A percentile compares a stretch with the other conserved stretches of the same genome.
Evolutionary conservation across 2,329 filamentous ascomycete genomes (phyloP).

Genomic region (Allantophomopsis cytisporea): DNA sequence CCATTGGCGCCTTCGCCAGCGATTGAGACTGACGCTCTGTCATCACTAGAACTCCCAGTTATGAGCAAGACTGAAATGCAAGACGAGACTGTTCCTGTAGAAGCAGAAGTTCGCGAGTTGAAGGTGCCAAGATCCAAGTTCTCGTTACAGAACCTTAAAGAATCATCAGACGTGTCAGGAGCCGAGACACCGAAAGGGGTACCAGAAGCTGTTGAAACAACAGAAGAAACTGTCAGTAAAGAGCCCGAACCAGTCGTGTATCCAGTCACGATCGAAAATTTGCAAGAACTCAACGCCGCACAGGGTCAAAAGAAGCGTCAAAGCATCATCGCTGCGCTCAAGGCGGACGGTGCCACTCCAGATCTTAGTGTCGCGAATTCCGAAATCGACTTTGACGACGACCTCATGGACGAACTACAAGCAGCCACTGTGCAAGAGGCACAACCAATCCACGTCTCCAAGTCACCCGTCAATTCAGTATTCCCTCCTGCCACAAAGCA

Average conservation of each 20-base stretch:
- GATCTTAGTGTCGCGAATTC: constrained; percentile 19
- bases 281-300: too few relatives aligned
- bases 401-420: constrained; percentile 73
- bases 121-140: constrained; percentile 15
- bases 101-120: constrained; percentile 1
- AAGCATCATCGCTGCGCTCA: constrained; percentile 36
- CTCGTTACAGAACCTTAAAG: constrained; percentile 11
- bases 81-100: too few relatives aligned
- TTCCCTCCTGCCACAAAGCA: constrained; percentile 24
- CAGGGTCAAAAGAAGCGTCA: constrained; percentile 8
- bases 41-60: too few relatives aligned
- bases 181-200: too few relatives aligned
- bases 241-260: not conserved
- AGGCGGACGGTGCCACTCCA: constrained; percentile 27
- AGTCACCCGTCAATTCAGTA: constrained; percentile 66
- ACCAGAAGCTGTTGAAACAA: too few relatives aligned
- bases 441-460: constrained; percentile 65
- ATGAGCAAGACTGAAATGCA: too few relatives aligned
- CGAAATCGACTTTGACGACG: constrained; percentile 51
- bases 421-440: constrained; percentile 73
- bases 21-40: too few relatives aligned
- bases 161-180: not conserved
- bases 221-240: not conserved
- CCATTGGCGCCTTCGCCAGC: too few relatives aligned
- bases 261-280: too few relatives aligned